Evolutionary conservation across 2,329 filamentous ascomycete genomes (phyloP), one percentile per base, ranked within the genome.

Genomic region (Aureobasidium musti): DNA sequence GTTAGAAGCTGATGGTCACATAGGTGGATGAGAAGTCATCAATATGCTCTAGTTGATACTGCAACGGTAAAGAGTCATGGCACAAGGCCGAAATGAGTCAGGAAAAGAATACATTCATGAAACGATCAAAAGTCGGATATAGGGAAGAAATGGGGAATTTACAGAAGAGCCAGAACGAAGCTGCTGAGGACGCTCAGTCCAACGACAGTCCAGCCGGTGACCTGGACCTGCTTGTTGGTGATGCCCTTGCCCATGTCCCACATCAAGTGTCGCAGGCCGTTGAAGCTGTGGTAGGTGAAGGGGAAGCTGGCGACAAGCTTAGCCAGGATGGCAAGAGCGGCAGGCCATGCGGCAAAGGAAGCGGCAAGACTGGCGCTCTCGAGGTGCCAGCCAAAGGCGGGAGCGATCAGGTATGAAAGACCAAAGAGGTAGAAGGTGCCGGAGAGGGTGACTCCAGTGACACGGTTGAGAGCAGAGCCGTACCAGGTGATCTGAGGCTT

Each of bases 401-500:
- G 93, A 0, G 92, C 88, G 70, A 86, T 86, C 69, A 97, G 89
- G 84, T 97, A 97, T 65, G 89, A 86, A 71, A 87, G 79, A 70
- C 90, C 88, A 82, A 91, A 97, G 77, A 87, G 79, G 84, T 97
- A 97, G 70, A 96, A 84, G 59, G 82, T 80, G 70, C 89, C 91
- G 68, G 88, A 89, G 71, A 96, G 84, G 68, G 84, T 79, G 75
- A 84, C 80, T 74, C 91, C 93, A n/a, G 91, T 94, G 81, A 97
- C 87, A 74, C 93, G 92, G 82, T 92, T 91, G 80, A 91, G 84
- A 67, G 83, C 87, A 72, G 87, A 88, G 72, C 84, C 84, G 79
- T 91, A 89, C 89, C 89, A 97, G 73, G 91, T 95, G 81, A 97
- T 90, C 79, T 91, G 87, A 68, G 89, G 86, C 78, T 87, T 85